Base-by-base conservation (phyloP, 768 basidiomycete species). In the Tulasnella sp. region DNA sequence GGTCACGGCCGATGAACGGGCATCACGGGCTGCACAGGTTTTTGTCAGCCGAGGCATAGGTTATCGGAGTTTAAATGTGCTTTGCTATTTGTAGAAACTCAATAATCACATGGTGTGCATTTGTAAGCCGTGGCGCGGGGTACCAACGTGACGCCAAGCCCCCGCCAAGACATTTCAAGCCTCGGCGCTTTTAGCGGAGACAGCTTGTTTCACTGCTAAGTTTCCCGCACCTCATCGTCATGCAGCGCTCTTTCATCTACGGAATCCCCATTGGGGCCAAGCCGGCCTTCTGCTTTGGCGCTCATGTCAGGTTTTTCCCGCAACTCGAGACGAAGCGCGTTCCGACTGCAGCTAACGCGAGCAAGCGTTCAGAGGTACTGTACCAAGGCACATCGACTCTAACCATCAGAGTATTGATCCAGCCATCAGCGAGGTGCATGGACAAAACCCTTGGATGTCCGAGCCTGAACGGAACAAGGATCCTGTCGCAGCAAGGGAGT, bases 241-340 rank as follows among this genome's bases (percentile, higher is more conserved):
- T 77, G 54, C 18, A 77, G 9, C 76, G 18, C 11, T 3, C 9
- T 31, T 60, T 42, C 40, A 24, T 40, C 40, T 6, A 54, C 46
- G 3, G 72, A 40, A 18, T 81, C 79, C 12, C n/a, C 80, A 31
- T 80, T 28, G 8, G 81, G 41, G 40, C 72, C 40, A 8, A 72
- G 24, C 40, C 80, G 46, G 34, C 34, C 41, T 31, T 69, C 80
- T 7, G 64, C n/a, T 31, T 50, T 34, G 31, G n/a, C 20, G 50
- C 9, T 4, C 75, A n/a, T 5, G 64, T 31, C 48, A 81, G 54
- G 18, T 58, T 58, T 46, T 82, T 48, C 4, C 44, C 80, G 37
- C 80, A 80, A 28, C 31, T 60, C 50, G 76, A 12, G 7, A 37
- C n/a, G 37, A 37, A 37, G 37, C 37, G 6, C 37, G 37, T 37